Evolutionary conservation across 2,329 filamentous ascomycete species (phyloP), one percentile per base, ranked within the genome.

Genomic region (Chrysoporthe austroafricana): DNA sequence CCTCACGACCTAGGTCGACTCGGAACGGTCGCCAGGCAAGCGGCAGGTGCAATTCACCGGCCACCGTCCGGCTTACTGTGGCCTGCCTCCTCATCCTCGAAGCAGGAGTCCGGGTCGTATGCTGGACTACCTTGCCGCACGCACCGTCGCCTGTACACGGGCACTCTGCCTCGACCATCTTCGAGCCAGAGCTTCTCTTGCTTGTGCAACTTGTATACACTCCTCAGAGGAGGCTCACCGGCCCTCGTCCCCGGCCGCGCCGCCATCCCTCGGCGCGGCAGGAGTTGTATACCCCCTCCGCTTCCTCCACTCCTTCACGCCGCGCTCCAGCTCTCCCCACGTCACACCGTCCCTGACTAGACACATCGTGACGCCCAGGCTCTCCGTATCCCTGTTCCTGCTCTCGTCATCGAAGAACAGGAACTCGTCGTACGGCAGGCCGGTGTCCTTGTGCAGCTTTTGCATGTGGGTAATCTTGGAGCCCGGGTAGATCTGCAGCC

Each of bases 341-440:
- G 86, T 90, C 64, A 97, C 88, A 0, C 94, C 94, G 76, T 97
- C 90, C 66, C 86, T 82, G 0, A 98, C 90, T 62, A 97, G 80
- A 75, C 88, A 89, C 88, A 98, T 97, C 0, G 91, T 92, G 3
- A 97, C 91, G 0, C 94, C 94, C 62, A 97, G 74, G 36, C 76
- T 81, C 80, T 90, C 88, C 0, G 97, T 95, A 76, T 97, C 94
- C 67, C 88, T 84, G 76, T 98, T 98, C 69, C 95, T 82, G 63
- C 85, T 84, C 85, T 98, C 95, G 73, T 98, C 95, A 73, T 98
- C 95, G 72, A 98, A 98, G 78, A 98, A 98, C 44, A 98, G 77
- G 90, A 98, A 97, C 60, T 97, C 93, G 71, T 91, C 86, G 74
- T 88, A 97, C 6, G 82, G 80, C 2, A 97, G 78, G 1, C 88